Evolutionary conservation across 495 filamentous ascomycete species (phyloP).

Genomic region (Jackrogersella multiformis): DNA sequence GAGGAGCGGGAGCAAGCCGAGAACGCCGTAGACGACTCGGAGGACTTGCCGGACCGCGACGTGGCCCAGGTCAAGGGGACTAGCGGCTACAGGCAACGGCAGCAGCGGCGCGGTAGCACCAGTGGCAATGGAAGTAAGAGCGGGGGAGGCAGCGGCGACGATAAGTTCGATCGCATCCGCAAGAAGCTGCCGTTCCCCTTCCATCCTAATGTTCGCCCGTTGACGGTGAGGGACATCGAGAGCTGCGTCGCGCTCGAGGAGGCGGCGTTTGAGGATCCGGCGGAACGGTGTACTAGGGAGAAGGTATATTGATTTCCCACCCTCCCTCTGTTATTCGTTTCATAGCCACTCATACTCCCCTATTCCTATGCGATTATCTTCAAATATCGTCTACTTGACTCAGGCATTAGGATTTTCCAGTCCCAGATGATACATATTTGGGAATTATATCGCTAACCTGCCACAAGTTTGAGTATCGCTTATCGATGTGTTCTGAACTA

Average conservation of each 20-base stretch:
- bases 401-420: not conserved
- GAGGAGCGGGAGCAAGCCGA: too few species aligned
- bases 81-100: conserved; percentile 13
- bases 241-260: conserved; percentile 80
- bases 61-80: conserved; percentile 17
- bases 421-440: conserved; percentile 9
- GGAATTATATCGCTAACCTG: conserved; percentile 5
- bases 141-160: not conserved
- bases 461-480: conserved; percentile 79
- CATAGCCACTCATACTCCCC: too few species aligned
- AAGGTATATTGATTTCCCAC: conserved; percentile 71
- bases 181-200: conserved; percentile 48
- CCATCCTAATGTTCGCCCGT: conserved; percentile 71
- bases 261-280: conserved; percentile 71
- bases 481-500: conserved; percentile 79
- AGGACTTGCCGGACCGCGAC: conserved; percentile 34
- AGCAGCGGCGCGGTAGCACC: not conserved
- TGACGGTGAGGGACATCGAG: conserved; percentile 78
- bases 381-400: not conserved
- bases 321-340: too few species aligned
- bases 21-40: conserved; percentile 38
- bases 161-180: conserved; percentile 9
- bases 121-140: too few species aligned
- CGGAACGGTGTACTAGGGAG: conserved; percentile 77
- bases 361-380: not conserved